phyloP scores from a whole-genome alignment of 768 basidiomycete genomes.

The Pleurotus cornucopiae region DNA sequence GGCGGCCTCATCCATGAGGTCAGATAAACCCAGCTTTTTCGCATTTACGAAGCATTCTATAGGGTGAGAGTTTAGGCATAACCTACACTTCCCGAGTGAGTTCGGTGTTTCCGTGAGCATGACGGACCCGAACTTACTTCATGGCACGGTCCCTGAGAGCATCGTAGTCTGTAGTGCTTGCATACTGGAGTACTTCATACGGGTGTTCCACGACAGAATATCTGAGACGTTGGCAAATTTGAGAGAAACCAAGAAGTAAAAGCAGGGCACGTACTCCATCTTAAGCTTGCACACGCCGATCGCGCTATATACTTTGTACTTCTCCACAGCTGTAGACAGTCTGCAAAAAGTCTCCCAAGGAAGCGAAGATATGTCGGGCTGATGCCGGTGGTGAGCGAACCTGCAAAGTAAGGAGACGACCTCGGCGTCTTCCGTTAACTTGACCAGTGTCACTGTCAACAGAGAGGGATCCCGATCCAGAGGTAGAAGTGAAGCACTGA shows the following conservation, averaged over 20 bases:
- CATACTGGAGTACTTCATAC: not conserved
- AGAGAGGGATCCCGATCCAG: not conserved
- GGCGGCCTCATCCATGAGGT: not conserved
- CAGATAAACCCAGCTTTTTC: not conserved
- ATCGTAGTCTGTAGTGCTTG: not conserved
- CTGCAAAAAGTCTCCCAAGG: slow-evolving; percentile 6
- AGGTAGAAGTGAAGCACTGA: not conserved
- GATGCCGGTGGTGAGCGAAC: slow-evolving; percentile 16
- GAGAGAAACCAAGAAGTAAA: not conserved
- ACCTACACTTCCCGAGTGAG: not conserved
- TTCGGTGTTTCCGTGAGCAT: not conserved
- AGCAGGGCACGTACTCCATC: slow-evolving; percentile 14
- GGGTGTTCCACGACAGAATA: not conserved
- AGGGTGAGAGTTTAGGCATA: not conserved
- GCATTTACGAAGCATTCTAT: not conserved
- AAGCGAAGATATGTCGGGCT: slow-evolving; percentile 14
- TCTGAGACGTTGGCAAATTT: not conserved
- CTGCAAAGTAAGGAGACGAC: slow-evolving; percentile 10
- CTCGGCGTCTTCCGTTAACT: not conserved
- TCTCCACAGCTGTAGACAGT: slow-evolving; percentile 20
- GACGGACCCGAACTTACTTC: not conserved
- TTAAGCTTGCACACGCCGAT: slow-evolving; percentile 13
- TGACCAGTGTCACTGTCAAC: not conserved
- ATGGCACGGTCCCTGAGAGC: not conserved
- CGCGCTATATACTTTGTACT: slow-evolving; percentile 18